These are phyloP conservation scores for Didymella pomorum DNA, from an alignment of 2,329 filamentous ascomycete species.

Conservation along the genomic window DNA sequence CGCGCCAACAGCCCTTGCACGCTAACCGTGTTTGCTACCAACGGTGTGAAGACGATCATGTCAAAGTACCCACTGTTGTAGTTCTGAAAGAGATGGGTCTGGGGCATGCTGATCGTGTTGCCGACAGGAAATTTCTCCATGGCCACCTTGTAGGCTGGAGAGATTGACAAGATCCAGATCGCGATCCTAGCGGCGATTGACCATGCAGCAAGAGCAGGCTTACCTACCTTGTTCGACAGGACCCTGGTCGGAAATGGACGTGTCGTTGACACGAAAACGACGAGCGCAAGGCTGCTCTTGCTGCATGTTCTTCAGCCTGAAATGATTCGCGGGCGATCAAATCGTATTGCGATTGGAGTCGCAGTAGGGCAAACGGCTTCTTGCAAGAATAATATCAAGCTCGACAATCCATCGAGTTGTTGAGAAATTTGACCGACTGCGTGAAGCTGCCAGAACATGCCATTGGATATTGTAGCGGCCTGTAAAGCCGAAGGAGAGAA, in stretches of 20 bases:
- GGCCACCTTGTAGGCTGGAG: slow-evolving; percentile 2
- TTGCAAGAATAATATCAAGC: background rate
- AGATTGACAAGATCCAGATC: slow-evolving; percentile 1
- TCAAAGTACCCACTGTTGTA: slow-evolving; percentile 6
- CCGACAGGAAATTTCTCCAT: background rate
- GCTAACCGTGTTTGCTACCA: slow-evolving; percentile 8
- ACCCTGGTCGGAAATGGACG: background rate
- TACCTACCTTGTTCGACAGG: background rate
- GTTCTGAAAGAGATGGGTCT: slow-evolving; percentile 1
- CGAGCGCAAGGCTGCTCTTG: background rate
- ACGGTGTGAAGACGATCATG: slow-evolving; percentile 6
- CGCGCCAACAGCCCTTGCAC: slow-evolving; percentile 4
- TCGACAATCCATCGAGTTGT: background rate
- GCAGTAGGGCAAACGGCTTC: background rate
- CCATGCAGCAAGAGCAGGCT: background rate
- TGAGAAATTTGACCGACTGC: background rate
- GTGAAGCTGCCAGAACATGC: background rate
- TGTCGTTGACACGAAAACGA: background rate
- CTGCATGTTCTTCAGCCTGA: background rate
- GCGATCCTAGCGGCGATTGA: slow-evolving; percentile 13
- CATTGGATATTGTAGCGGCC: background rate
- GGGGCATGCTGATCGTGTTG: background rate
- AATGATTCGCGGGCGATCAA: too few species aligned
- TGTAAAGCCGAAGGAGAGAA: background rate
- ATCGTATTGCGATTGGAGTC: background rate